Evolutionary conservation across 306 rosid genomes (phyloP).

Genomic region (Ceratonia siliqua): DNA sequence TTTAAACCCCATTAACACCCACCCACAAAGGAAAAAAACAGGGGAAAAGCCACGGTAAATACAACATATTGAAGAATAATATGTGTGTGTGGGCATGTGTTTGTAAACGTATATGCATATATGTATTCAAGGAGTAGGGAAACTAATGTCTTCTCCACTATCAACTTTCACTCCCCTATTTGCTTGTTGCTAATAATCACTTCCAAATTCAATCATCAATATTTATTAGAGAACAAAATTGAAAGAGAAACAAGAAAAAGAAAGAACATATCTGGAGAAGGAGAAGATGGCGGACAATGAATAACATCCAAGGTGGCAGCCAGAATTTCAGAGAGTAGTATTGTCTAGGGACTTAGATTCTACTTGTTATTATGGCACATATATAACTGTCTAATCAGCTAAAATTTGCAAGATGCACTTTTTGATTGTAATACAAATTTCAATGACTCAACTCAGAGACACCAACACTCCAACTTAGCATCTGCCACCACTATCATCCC

Average conservation of each 20-base stretch:
- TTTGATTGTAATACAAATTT: background rate
- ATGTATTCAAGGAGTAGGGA: background rate
- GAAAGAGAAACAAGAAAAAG: background rate
- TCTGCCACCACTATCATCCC: background rate
- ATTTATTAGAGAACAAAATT: slow-evolving; percentile 12
- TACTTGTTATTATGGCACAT: background rate
- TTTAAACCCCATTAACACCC: slow-evolving; percentile 36
- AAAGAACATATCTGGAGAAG: background rate
- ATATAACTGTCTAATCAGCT: background rate
- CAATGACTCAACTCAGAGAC: background rate
- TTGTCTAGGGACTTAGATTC: background rate
- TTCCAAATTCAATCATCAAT: slow-evolving; percentile 9
- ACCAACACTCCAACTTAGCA: slow-evolving; percentile 3
- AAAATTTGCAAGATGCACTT: background rate
- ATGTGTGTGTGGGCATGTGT: slow-evolving; percentile 15
- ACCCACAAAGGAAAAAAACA: slow-evolving; percentile 9
- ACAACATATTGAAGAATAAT: slow-evolving; percentile 17
- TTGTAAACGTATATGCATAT: background rate
- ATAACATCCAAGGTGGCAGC: slow-evolving; percentile 1
- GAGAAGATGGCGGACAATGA: background rate
- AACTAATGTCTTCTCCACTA: background rate
- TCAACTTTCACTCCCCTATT: slow-evolving; percentile 13
- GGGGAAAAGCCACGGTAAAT: slow-evolving; percentile 27
- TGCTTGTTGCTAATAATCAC: slow-evolving; percentile 8
- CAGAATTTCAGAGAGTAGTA: background rate